A percentile compares a stretch with the other conserved stretches of the same genome.
phyloP scores from a whole-genome alignment of 441 rosid species.

The Pelargonium fulgidum region DNA sequence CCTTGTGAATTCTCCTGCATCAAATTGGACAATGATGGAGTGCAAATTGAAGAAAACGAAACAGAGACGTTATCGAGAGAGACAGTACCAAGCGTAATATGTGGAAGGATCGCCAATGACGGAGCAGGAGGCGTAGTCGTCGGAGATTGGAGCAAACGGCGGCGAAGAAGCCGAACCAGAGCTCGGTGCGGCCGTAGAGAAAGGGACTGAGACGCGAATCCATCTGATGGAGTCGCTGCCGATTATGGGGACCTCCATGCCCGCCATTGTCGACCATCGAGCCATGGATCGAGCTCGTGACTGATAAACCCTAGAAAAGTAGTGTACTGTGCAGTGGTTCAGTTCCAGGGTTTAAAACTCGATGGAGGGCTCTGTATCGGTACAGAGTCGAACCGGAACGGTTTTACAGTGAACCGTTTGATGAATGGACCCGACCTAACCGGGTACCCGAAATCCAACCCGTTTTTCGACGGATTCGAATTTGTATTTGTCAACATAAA shows the following conservation, averaged over 20 bases:
- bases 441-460: too few species aligned
- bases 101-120: conserved; percentile 38
- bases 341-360: background rate
- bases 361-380: too few species aligned
- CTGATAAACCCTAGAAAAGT: conserved; percentile 17
- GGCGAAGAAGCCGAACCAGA: conserved; percentile 1
- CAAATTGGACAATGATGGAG: background rate
- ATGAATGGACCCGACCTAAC: too few species aligned
- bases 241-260: conserved; percentile 65
- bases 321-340: background rate
- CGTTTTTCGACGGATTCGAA: too few species aligned
- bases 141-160: conserved; percentile 30
- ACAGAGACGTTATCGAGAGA: background rate
- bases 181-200: conserved; percentile 17
- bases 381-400: too few species aligned
- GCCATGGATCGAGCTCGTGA: conserved; percentile 19
- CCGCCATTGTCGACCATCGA: conserved; percentile 29
- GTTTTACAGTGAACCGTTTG: too few species aligned
- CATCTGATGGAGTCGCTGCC: conserved; percentile 64
- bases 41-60: background rate
- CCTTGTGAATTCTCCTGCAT: conserved; percentile 56
- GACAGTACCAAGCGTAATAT: conserved; percentile 43
- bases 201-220: conserved; percentile 49
- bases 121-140: conserved; percentile 51
- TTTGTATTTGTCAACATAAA: too few species aligned